Evolutionary conservation across 805 yeast species (phyloP).

Genomic region (Candida cerambycidarum): DNA sequence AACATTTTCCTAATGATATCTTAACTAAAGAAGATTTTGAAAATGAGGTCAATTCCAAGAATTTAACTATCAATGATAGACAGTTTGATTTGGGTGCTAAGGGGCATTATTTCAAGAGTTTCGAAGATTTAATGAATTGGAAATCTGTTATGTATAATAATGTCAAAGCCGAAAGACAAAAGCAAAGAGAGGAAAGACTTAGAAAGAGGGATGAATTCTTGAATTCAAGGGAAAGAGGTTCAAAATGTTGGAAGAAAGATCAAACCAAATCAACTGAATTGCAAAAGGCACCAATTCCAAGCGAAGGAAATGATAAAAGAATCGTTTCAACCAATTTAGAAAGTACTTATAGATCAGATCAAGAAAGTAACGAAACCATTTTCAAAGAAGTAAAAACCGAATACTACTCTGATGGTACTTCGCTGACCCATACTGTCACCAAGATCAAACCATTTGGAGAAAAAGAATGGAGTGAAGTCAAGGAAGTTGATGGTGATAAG

Average conservation of each 20-base stretch:
- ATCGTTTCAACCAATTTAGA: slow-evolving; percentile 13
- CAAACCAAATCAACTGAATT: too few relatives aligned
- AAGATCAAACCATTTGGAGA: slow-evolving; percentile 36
- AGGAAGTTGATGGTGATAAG: slow-evolving; percentile 21
- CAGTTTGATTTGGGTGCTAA: slow-evolving; percentile 42
- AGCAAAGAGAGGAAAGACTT: slow-evolving; percentile 9
- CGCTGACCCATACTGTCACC: slow-evolving; percentile 27
- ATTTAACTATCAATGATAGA: slow-evolving; percentile 11
- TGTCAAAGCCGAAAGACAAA: slow-evolving; percentile 36
- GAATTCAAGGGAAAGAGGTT: background rate
- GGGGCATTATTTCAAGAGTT: slow-evolving; percentile 65
- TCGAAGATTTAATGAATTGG: slow-evolving; percentile 69
- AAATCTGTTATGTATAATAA: slow-evolving; percentile 51
- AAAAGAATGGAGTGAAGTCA: slow-evolving; percentile 27
- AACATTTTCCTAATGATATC: slow-evolving; percentile 26
- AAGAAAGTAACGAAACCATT: slow-evolving; percentile 28
- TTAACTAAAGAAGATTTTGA: slow-evolving; percentile 63
- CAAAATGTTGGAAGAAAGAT: background rate
- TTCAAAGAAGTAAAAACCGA: slow-evolving; percentile 34
- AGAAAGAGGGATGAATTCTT: background rate
- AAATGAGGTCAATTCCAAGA: slow-evolving; percentile 19
- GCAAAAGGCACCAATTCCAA: too few relatives aligned
- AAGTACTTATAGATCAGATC: slow-evolving; percentile 13
- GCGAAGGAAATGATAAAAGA: slow-evolving; percentile 6
- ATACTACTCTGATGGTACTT: slow-evolving; percentile 37